A percentile compares a stretch with the other conserved stretches of the same genome.
These are phyloP conservation scores for Gremmenia infestans DNA, from an alignment of 2,329 filamentous ascomycete genomes.

Conservation along the genomic window DNA sequence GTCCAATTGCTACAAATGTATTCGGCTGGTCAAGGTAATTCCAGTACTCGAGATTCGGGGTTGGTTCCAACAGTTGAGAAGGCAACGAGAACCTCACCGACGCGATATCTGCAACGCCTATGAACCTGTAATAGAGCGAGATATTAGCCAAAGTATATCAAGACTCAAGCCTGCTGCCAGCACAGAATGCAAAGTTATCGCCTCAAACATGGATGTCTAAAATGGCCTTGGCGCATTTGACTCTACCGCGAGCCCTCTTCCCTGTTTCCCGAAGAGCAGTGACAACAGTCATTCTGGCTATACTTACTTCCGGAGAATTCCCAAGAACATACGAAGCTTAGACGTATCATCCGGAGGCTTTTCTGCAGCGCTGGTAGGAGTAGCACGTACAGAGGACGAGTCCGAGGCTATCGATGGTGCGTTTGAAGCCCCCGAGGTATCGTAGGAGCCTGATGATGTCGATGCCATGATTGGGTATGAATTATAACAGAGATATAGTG, in stretches of 20 bases:
- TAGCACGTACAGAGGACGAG: slow-evolving; percentile 13
- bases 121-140: slow-evolving; percentile 58
- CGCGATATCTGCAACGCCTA: slow-evolving; percentile 92
- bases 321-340: slow-evolving; percentile 83
- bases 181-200: slow-evolving; percentile 1
- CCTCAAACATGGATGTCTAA: background rate
- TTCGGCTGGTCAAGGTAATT: slow-evolving; percentile 95
- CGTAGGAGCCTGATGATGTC: slow-evolving; percentile 24
- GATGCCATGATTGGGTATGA: slow-evolving; percentile 22
- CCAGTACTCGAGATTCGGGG: slow-evolving; percentile 98
- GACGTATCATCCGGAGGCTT: slow-evolving; percentile 71
- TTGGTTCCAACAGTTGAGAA: slow-evolving; percentile 91
- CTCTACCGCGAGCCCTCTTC: background rate
- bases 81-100: slow-evolving; percentile 94
- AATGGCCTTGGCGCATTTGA: background rate
- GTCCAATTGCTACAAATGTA: slow-evolving; percentile 77
- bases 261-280: background rate
- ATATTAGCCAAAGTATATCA: background rate
- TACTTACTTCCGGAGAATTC: slow-evolving; percentile 79
- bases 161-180: slow-evolving; percentile 9
- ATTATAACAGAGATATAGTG: background rate
- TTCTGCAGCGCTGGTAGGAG: slow-evolving; percentile 35
- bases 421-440: slow-evolving; percentile 25
- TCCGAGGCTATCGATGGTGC: slow-evolving; percentile 24
- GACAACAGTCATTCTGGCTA: background rate